A percentile compares a stretch with the other conserved stretches of the same genome.
phyloP scores from a whole-genome alignment of 2,329 filamentous ascomycete genomes.

The Didymella pinodella region DNA sequence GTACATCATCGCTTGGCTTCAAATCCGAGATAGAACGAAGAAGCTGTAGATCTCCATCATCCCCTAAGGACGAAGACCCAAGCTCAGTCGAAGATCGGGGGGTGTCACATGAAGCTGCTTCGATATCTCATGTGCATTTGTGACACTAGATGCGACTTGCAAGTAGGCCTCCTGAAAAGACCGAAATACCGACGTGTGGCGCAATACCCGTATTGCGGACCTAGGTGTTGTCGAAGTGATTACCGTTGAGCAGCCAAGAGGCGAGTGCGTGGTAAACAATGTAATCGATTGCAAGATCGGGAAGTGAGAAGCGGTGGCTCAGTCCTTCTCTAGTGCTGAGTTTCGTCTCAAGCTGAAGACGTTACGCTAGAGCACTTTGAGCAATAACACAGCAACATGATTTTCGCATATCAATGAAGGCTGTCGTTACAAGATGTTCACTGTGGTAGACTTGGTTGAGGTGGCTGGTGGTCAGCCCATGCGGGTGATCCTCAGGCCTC shows the following conservation, averaged over 20 bases:
- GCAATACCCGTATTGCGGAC: background rate
- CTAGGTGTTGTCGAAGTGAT: background rate
- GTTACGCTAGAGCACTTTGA: background rate
- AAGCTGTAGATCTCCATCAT: background rate
- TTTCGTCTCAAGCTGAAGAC: background rate
- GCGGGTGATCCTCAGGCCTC: slow-evolving; percentile 15
- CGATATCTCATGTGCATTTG: background rate
- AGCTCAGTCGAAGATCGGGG: background rate
- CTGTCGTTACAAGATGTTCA: background rate
- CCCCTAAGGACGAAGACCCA: background rate
- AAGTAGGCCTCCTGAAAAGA: slow-evolving; percentile 4
- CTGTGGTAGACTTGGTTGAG: background rate
- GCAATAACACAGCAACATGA: background rate
- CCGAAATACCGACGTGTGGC: background rate
- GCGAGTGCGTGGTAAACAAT: background rate
- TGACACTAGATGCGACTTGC: slow-evolving; percentile 1
- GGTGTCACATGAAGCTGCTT: background rate
- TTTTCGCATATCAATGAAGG: slow-evolving; percentile 15
- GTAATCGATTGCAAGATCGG: background rate
- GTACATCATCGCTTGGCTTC: background rate
- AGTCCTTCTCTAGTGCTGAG: background rate
- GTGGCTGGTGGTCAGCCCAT: slow-evolving; percentile 32
- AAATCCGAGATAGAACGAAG: background rate
- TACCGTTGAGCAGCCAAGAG: background rate
- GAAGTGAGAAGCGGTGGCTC: background rate